phyloP scores from a whole-genome alignment of 169 alveolate genomes.

The Plasmodium fragile region DNA sequence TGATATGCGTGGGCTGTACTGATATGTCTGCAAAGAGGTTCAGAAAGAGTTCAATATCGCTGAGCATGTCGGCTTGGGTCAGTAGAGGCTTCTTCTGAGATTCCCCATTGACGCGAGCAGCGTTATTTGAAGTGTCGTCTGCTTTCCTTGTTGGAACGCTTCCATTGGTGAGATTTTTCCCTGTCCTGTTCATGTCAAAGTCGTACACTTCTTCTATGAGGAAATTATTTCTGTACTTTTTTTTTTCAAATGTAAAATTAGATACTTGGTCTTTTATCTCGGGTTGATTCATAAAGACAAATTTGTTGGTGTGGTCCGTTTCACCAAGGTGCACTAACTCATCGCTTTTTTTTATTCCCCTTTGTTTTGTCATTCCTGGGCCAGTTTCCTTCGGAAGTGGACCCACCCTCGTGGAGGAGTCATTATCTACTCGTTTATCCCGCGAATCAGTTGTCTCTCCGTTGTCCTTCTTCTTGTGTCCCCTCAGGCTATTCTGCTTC shows the following conservation, averaged over 20 bases:
- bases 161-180: neutral
- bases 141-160: neutral
- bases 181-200: conserved; percentile 12
- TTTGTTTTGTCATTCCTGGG: neutral
- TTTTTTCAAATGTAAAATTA: conserved; percentile 29
- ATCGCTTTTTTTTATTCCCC: conserved; percentile 3
- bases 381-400: neutral
- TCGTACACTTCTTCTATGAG: conserved; percentile 63
- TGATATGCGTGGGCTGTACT: neutral
- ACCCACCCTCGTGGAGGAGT: neutral
- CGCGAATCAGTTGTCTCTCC: neutral
- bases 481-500: neutral
- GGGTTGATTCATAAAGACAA: conserved; percentile 15
- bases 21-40: neutral
- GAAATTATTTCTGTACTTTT: conserved; percentile 31
- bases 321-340: conserved; percentile 23
- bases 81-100: neutral
- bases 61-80: neutral
- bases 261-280: neutral
- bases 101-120: neutral
- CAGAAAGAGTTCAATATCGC: conserved; percentile 6
- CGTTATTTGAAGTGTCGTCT: neutral
- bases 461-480: neutral
- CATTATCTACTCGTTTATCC: neutral
- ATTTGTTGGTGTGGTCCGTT: conserved; percentile 19